Evolutionary conservation across 192 early-diverging fungal species (phyloP), one percentile per base, ranked within the genome.

Genomic region (Backusella morwellensis): DNA sequence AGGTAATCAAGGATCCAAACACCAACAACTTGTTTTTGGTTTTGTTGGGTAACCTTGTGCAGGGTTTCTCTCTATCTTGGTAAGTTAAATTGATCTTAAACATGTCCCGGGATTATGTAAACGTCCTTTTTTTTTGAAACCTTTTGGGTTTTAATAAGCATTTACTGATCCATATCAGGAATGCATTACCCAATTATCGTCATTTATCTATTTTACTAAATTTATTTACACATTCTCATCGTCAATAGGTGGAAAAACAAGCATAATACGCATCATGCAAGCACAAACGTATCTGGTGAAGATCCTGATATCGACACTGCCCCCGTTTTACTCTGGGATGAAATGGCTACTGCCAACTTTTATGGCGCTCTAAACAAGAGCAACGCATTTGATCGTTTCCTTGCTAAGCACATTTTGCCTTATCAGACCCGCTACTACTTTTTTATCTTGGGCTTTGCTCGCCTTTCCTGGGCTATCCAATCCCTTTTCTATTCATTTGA

Each of bases 221-320:
- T 23, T 54, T 54, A 7, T 23, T 23, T 54, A 32, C 1, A 32
- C 32, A 32, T 44, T 44, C 12, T 44, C 15, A 44, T 17, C 4
- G 11, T 17, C 4, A 15, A 44, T 44, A 86, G 85, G 91, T 95
- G 94, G 94, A 95, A 95, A 80, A 86, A 94, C 82, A 95, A 95
- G 86, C 94, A 96, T 85, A 92, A 91, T 86, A 94, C 93, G 23
- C 94, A 96, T 80, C 94, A 96, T 82, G 89, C 87, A 6, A 86
- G 88, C 6, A 91, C 94, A 75, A 96, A 96, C 79, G 88, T 96
- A 66, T 90, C 92, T 80, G 83, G 83, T 9, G 85, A 90, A 34
- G 94, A 96, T 88, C 94, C 94, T 44, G 94, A 96, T 82, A 96
- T 96, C 75, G 87, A 91, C 82, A 96, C 94, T 15, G 86, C 92